A percentile compares a stretch with the other conserved stretches of the same genome.
phyloP scores from a whole-genome alignment of 345 rosid genomes.

The Gossypium longicalyx region DNA sequence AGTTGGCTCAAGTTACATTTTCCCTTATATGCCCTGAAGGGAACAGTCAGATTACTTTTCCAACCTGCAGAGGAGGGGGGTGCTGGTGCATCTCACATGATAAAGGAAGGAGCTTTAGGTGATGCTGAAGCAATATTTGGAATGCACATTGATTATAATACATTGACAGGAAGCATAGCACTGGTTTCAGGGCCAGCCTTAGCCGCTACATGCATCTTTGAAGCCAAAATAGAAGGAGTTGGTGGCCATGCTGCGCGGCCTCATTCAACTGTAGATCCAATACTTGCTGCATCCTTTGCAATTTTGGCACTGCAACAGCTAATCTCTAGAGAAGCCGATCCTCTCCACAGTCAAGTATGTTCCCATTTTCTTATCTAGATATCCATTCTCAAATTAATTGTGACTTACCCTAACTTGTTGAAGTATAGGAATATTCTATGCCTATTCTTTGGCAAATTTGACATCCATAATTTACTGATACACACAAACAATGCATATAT shows the following conservation, averaged over 20 bases:
- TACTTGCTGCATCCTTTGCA: constrained; percentile 59
- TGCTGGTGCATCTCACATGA: constrained; percentile 81
- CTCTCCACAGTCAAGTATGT: constrained; percentile 56
- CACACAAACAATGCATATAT: background rate
- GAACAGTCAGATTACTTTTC: constrained; percentile 80
- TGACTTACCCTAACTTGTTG: background rate
- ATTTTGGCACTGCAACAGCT: constrained; percentile 78
- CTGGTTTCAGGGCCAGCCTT: constrained; percentile 53
- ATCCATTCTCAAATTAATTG: background rate
- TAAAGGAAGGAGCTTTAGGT: constrained; percentile 81
- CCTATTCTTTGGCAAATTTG: background rate
- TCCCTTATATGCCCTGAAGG: constrained; percentile 39
- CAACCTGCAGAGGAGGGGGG: constrained; percentile 96
- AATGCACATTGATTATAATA: constrained; percentile 43
- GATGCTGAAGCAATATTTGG: constrained; percentile 87
- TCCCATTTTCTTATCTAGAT: constrained; percentile 9
- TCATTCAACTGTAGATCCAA: constrained; percentile 53
- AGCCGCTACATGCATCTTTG: constrained; percentile 53
- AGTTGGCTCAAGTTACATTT: constrained; percentile 6
- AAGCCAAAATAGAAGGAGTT: constrained; percentile 52
- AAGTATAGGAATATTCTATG: background rate
- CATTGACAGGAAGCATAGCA: constrained; percentile 54
- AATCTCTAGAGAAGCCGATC: constrained; percentile 77
- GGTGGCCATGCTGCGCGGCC: constrained; percentile 61
- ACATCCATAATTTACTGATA: background rate